A percentile compares a stretch with the other conserved stretches of the same genome.
phyloP scores from a whole-genome alignment of 805 yeast genomes.

The Saturnispora silvae region DNA sequence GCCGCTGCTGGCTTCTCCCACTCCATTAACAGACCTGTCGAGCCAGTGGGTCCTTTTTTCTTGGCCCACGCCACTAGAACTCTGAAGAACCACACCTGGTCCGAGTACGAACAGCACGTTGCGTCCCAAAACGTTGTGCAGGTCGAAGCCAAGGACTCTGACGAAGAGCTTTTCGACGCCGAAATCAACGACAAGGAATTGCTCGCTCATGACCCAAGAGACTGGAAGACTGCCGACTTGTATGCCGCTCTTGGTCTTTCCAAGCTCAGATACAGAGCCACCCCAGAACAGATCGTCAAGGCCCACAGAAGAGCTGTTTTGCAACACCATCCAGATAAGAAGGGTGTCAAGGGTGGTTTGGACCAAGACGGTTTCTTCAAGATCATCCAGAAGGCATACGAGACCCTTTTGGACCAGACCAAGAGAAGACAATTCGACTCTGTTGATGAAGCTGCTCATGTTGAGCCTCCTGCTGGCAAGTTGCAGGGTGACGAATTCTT shows the following conservation, averaged over 20 bases:
- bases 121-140: constrained; percentile 76
- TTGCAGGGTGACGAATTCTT: constrained; percentile 50
- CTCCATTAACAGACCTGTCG: constrained; percentile 71
- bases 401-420: constrained; percentile 71
- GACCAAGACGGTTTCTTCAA: constrained; percentile 96
- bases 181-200: constrained; percentile 62
- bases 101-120: constrained; percentile 89
- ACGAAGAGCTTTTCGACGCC: constrained; percentile 49
- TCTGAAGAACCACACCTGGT: constrained; percentile 95
- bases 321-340: constrained; percentile 97
- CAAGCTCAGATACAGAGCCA: constrained; percentile 83
- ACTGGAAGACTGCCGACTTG: constrained; percentile 94
- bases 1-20: constrained; percentile 41
- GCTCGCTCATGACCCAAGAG: constrained; percentile 88
- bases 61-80: constrained; percentile 95
- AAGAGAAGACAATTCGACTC: constrained; percentile 94
- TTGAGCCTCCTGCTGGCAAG: constrained; percentile 60
- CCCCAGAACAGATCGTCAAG: constrained; percentile 84
- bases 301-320: constrained; percentile 96
- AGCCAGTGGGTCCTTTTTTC: constrained; percentile 94
- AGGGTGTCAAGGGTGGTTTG: constrained; percentile 73
- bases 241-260: constrained; percentile 93
- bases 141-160: constrained; percentile 53
- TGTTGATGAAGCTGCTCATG: constrained; percentile 83
- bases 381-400: constrained; percentile 94